Evolutionary conservation across 2,329 filamentous ascomycete species (phyloP), one percentile per base, ranked within the genome.

Genomic region (Verruconis gallopava): DNA sequence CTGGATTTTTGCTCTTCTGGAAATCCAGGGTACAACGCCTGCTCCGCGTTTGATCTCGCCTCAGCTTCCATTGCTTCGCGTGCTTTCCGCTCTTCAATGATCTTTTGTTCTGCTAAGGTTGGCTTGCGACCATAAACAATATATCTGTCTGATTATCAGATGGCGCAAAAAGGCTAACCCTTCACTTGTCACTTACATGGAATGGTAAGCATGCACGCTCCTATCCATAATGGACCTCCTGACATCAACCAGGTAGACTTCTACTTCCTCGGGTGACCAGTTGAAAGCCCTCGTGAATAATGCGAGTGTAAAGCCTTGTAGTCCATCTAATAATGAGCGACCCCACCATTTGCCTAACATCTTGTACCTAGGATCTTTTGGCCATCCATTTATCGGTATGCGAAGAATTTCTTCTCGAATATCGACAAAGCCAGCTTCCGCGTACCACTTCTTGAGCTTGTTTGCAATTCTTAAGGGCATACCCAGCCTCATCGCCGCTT

Each of bases 371-470:
- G 61, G 57, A 43, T 73, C 68, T 37, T 57, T 59, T 0, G 68
- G 64, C 71, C 71, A 74, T 2, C 61, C 54, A 39, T 71, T 71
- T 21, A 67, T 58, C 1, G 71, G 69, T 4, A 77, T 61, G 53
- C 72, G 75, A 48, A 62, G 64, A 12, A 69, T 52, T 22, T 64
- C 61, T 47, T 73, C 67, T 37, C 70, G 59, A 9, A 79, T 65
- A 42, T 78, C 70, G 2, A 69, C 63, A 44, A 75, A 78, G 0
- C 75, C 75, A 1, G 71, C 66, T 20, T 70, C 65, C 51, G 66
- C 61, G 56, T 77, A 71, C 62, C 66, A 73, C 3, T 54, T 59
- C 45, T 71, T 69, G 22, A 75, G 53, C 34, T 69, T 64, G 32
- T 73, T 66, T 1, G 69, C 71, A 20, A 75, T 63, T 3, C 69